Conservation (phyloP, 2,329 filamentous ascomycete species). For the Mariannaea elegans region DNA sequence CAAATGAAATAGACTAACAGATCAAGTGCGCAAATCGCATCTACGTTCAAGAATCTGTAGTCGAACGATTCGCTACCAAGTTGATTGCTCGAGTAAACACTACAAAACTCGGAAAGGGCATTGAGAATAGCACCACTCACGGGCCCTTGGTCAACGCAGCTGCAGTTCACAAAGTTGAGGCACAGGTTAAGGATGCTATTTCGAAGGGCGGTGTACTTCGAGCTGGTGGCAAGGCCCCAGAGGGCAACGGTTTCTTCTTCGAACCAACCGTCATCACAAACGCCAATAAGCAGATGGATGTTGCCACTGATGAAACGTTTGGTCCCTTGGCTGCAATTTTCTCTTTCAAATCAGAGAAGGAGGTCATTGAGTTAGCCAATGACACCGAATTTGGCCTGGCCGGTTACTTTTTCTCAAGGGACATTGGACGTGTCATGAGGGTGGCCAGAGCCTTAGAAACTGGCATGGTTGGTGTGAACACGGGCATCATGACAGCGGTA, state of each 20-base stretch:
- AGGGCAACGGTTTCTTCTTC: not conserved
- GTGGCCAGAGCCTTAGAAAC: conserved; percentile 55
- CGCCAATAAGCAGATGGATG: conserved; percentile 1
- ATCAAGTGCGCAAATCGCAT: conserved; percentile 56
- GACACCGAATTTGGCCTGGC: conserved; percentile 71
- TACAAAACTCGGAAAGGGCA: conserved; percentile 51
- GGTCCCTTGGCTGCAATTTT: conserved; percentile 1
- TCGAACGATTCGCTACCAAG: conserved; percentile 58
- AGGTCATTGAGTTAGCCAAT: conserved; percentile 74
- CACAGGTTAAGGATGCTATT: conserved; percentile 67
- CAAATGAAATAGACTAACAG: no score
- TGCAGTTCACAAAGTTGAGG: conserved; percentile 66
- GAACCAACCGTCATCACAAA: not conserved
- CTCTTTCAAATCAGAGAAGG: conserved; percentile 71
- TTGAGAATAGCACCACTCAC: conserved; percentile 64
- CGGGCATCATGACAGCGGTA: conserved; percentile 55
- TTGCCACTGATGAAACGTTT: conserved; percentile 29
- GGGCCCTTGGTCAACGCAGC: conserved; percentile 70
- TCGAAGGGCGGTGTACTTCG: conserved; percentile 65
- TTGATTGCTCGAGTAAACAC: conserved; percentile 55
- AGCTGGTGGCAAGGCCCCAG: conserved; percentile 58
- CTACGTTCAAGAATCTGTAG: conserved; percentile 65
- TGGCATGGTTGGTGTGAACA: conserved; percentile 37
- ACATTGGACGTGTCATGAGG: conserved; percentile 45
- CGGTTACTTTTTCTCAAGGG: conserved; percentile 70